phyloP scores from a whole-genome alignment of 108 stramenopile genomes.

The Skeletonema grethae region DNA sequence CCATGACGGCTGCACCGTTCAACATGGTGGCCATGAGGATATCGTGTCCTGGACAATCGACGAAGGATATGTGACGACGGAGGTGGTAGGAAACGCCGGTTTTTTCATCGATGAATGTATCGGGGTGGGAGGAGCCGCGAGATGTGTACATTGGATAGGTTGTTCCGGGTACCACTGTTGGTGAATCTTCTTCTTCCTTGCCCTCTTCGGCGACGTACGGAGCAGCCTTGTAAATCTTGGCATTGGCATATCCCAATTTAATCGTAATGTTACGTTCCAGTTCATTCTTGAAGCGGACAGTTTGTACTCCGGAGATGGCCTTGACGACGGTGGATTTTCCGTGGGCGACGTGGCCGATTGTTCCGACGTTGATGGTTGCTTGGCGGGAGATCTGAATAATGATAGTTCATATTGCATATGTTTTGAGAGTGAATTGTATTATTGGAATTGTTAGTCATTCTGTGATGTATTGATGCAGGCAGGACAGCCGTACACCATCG shows the following conservation, averaged over 20 bases:
- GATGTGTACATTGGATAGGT: conserved; percentile 82
- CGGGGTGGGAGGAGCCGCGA: conserved; percentile 91
- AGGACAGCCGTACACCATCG: background rate
- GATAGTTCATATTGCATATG: background rate
- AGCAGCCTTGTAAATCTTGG: conserved; percentile 97
- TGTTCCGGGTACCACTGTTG: conserved; percentile 50
- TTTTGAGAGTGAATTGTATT: background rate
- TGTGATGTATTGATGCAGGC: no score
- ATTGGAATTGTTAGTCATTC: no score
- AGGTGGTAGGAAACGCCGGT: conserved; percentile 85
- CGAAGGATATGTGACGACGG: conserved; percentile 97
- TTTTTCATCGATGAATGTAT: conserved; percentile 89
- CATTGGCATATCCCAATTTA: conserved; percentile 99
- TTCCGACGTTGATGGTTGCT: conserved; percentile 99
- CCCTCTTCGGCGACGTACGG: conserved; percentile 45
- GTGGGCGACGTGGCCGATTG: conserved; percentile 99
- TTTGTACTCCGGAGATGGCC: conserved; percentile 98
- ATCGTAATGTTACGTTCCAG: conserved; percentile 99
- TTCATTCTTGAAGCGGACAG: conserved; percentile 99
- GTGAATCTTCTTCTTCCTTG: conserved; percentile 41
- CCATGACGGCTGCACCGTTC: conserved; percentile 99
- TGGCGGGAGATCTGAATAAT: conserved; percentile 91
- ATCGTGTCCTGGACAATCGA: conserved; percentile 99
- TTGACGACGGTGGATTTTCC: conserved; percentile 99
- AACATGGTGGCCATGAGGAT: conserved; percentile 99